Evolutionary conservation across 208 protist species (phyloP), one percentile per base, ranked within the genome.

Genomic region (Acanthamoeba healyi): DNA sequence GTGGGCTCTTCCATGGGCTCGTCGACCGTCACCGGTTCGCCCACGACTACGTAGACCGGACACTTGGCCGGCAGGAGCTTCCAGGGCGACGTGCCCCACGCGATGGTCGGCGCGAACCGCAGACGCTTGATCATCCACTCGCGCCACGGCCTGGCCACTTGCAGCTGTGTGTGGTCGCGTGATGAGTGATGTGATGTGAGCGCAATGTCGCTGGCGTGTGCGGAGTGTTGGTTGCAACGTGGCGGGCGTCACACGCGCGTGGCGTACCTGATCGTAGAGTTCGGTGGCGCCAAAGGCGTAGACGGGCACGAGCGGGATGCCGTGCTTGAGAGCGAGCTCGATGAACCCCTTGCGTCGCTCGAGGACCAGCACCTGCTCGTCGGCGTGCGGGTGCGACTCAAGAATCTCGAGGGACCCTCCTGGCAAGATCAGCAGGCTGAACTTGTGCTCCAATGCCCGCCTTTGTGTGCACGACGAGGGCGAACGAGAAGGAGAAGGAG

Each of bases 231-330:
- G 9, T 4, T 67, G 19, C 22, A 17, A 2, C 9, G 29, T 32
- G 19, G 6, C 22, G 58, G 19, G 26, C 6, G 19, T 67, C n/a
- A n/a, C n/a, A 17, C 15, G 19, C 58, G 58, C 9, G 29, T 67
- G 58, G 3, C 74, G 7, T 34, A 86, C 74, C 74, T 86, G 74
- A 12, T 86, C 42, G 34, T 86, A 86, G 15, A 86, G 74, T 29
- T 86, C 74, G 74, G 38, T 86, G 38, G 74, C 74, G 17, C 74
- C 74, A n/a, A 86, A 86, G 74, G 74, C 10, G 42, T 86, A 86
- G 6, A 86, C 74, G 38, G 74, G 74, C 34, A 86, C 74, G 4
- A 86, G 46, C 10, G 38, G 42, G n/a, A 29, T 36, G 42, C 74
- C 74, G 32, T 36, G 54, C 42, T 86, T 46, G 42, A 86, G 74